Conservation (phyloP, 495 filamentous ascomycete genomes). For the Chaetomium cochliodes region DNA sequence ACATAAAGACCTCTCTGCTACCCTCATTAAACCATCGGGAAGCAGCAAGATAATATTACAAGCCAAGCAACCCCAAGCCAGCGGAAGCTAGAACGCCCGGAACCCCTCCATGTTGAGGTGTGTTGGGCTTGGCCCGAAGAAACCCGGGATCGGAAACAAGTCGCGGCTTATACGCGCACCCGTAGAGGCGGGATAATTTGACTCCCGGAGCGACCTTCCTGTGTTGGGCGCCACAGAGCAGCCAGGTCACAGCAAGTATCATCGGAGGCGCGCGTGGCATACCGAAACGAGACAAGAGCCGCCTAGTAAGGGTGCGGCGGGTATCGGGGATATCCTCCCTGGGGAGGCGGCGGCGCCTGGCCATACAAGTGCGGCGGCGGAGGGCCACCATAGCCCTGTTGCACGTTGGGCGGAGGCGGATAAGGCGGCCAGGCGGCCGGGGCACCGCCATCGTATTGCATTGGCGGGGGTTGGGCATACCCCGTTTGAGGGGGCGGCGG, state of each 20-base stretch:
- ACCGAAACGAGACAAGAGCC: background rate
- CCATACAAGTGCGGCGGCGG: constrained; percentile 26
- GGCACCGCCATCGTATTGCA: constrained; percentile 5
- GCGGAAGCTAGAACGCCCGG: background rate
- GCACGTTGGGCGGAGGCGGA: constrained; percentile 16
- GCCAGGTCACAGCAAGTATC: too few relatives aligned
- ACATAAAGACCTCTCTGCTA: background rate
- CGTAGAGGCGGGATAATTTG: too few relatives aligned
- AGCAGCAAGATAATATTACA: background rate
- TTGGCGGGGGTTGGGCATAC: constrained; percentile 16
- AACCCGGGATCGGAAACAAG: too few relatives aligned
- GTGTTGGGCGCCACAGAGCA: too few relatives aligned
- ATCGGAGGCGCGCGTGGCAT: too few relatives aligned
- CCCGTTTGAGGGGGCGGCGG: constrained; percentile 20
- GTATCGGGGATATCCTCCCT: constrained; percentile 23
- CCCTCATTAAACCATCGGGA: background rate
- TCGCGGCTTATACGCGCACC: too few relatives aligned
- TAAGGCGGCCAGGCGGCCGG: constrained; percentile 20
- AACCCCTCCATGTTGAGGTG: background rate
- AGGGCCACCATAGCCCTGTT: constrained; percentile 22
- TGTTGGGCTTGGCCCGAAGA: background rate
- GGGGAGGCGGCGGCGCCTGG: constrained; percentile 20
- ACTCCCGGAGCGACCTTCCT: too few relatives aligned
- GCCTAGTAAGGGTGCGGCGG: constrained; percentile 21
- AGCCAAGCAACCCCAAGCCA: background rate